Base-by-base conservation (phyloP, 768 basidiomycete genomes). In the Rubroboletus pulcherrimus region DNA sequence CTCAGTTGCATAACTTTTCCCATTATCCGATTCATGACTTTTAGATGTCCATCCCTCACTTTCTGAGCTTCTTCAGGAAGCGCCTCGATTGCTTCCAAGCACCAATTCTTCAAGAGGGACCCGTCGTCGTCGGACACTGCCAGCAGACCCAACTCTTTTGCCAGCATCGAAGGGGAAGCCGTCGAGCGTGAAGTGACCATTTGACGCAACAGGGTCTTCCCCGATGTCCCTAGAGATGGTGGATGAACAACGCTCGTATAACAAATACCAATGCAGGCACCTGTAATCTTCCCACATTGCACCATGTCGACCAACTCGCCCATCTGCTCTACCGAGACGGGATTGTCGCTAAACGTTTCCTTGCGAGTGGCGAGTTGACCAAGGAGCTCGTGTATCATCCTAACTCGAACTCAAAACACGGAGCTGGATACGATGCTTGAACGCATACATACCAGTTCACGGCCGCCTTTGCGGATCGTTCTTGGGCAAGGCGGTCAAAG, bases 351-450 rank as follows among this genome's bases (percentile, higher is more conserved):
- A 67, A 86, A 83, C 35, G 82, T 79, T 19, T 78, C 76, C 44
- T 80, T 75, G 40, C 81, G 79, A 2, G 78, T 77, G 1, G 86
- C 74, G 3, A 98, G 77, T 60, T 89, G 87, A 0, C 93, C 93
- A 2, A 95, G 74, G 0, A 97, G 77, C 57, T 95, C 91, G 56
- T 98, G 91, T 4, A 85, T 84, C 73, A 98, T 82, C 93, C 94
- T 96, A 64, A 12, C 46, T 30, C 15, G n/a, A 46, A 45, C 8
- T 49, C 35, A 52, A 17, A 51, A 34, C 33, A 21, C 24, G 11
- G n/a, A 31, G 8, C 4, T 24, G 19, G 47, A 21, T 24, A 12
- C 43, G 12, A 5, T 7, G 17, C 10, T 14, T 14, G 29, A 30
- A 15, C 21, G 14, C 41, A 31, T 31, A 67, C 81, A 57, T 54